Evolutionary conservation across 1,284 basidiomycete genomes (phyloP).

Genomic region (Grifola frondosa): DNA sequence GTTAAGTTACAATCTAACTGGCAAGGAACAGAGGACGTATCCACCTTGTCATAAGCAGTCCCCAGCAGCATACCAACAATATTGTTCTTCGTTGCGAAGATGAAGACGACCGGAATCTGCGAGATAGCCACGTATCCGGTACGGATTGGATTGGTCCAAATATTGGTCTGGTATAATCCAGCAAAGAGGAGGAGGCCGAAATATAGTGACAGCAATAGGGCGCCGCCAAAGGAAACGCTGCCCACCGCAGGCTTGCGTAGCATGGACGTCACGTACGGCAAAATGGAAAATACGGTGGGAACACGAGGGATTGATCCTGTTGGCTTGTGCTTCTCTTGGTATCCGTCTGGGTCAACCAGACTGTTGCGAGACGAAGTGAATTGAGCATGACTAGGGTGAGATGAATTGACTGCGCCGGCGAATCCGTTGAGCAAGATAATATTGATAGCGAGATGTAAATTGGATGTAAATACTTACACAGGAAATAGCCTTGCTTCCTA

Average conservation of each 20-base stretch:
- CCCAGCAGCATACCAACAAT: conserved; percentile 62
- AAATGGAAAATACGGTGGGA: too few relatives aligned
- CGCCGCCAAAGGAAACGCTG: conserved; percentile 51
- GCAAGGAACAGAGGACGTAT: conserved; percentile 15
- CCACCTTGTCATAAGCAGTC: conserved; percentile 72
- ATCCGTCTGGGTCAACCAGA: too few relatives aligned
- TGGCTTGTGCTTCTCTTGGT: too few relatives aligned
- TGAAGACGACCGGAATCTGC: conserved; percentile 71
- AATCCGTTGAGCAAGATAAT: too few relatives aligned
- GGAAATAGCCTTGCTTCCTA: not conserved
- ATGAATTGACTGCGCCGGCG: too few relatives aligned
- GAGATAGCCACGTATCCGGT: conserved; percentile 65
- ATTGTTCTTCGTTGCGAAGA: conserved; percentile 75
- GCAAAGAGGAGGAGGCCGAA: conserved; percentile 48
- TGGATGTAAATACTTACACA: too few relatives aligned
- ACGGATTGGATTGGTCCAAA: conserved; percentile 50
- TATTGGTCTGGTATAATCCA: conserved; percentile 50
- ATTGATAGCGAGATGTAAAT: too few relatives aligned
- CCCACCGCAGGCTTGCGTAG: too few relatives aligned
- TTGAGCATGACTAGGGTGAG: too few relatives aligned
- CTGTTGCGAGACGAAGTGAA: too few relatives aligned
- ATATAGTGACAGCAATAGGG: conserved; percentile 50
- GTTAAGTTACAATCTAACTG: not conserved
- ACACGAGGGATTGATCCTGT: too few relatives aligned
- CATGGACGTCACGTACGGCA: too few relatives aligned